Evolutionary conservation across 805 yeast genomes (phyloP).

Genomic region (Henningerozyma blattae): DNA sequence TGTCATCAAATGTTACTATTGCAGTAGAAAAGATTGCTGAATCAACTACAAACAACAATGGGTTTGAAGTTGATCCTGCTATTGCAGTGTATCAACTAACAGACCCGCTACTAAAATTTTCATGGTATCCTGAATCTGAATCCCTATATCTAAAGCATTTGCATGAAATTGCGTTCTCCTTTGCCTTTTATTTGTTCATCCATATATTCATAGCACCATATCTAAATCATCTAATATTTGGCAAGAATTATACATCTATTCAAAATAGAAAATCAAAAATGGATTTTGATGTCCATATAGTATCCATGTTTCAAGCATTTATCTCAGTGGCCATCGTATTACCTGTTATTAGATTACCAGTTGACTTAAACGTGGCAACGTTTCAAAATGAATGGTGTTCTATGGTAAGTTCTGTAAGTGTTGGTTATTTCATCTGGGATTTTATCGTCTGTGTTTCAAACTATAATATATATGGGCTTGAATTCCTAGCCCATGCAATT

Average conservation of each 20-base stretch:
- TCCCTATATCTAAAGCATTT: slow-evolving; percentile 40
- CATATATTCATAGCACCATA: slow-evolving; percentile 39
- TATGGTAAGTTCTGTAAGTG: slow-evolving; percentile 55
- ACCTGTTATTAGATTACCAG: slow-evolving; percentile 50
- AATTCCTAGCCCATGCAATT: slow-evolving; percentile 72
- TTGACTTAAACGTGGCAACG: slow-evolving; percentile 39
- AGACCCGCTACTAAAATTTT: slow-evolving; percentile 20
- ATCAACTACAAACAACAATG: too few species aligned
- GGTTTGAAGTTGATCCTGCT: too few species aligned
- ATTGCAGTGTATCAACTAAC: not conserved
- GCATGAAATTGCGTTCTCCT: slow-evolving; percentile 61
- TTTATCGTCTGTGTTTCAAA: slow-evolving; percentile 51
- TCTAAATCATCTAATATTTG: slow-evolving; percentile 38
- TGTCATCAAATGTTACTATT: too few species aligned
- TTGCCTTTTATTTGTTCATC: slow-evolving; percentile 45
- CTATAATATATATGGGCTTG: slow-evolving; percentile 61
- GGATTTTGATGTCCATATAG: slow-evolving; percentile 86
- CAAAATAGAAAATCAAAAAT: slow-evolving; percentile 34
- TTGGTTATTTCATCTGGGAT: slow-evolving; percentile 93
- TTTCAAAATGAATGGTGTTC: slow-evolving; percentile 70
- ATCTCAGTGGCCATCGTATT: slow-evolving; percentile 45
- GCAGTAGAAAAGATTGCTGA: too few species aligned
- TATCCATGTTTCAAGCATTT: slow-evolving; percentile 74
- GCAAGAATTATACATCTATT: slow-evolving; percentile 40
- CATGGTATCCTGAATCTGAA: slow-evolving; percentile 27